Base-by-base conservation (phyloP, 176 grass and related monocot species). In the Olyra latifolia region DNA sequence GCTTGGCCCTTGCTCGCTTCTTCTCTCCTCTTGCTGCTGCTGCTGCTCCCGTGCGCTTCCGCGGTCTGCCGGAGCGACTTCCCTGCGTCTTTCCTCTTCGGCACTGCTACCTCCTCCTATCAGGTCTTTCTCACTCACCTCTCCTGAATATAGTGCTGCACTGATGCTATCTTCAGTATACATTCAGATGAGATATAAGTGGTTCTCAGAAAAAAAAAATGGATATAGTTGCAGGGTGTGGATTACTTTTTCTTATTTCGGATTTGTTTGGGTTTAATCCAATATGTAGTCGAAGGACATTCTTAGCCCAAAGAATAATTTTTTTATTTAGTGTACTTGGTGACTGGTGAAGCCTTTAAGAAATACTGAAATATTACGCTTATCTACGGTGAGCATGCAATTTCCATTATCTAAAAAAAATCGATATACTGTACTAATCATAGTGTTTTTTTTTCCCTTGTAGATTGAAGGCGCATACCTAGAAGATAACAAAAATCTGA, bases 381-480 rank as follows among this genome's bases (percentile, higher is more conserved):
- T n/a, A n/a, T n/a, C n/a, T n/a, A n/a, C n/a, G n/a, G n/a, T n/a
- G n/a, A n/a, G n/a, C n/a, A n/a, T n/a, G n/a, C n/a, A n/a, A n/a
- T n/a, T n/a, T n/a, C n/a, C n/a, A n/a, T n/a, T n/a, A n/a, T n/a
- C n/a, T n/a, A n/a, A n/a, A n/a, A 54, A 54, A 17, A 65, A 16
- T 65, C 0, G 62, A 40, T 15, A 41, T 66, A 20, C 32, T 19
- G 62, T 41, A 6, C 29, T n/a, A 39, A 66, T 11, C 27, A 15
- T 8, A 66, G 11, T 77, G 19, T 22, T n/a, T 58, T 75, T 41
- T 63, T 43, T 0, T n/a, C n/a, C n/a, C n/a, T 15, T 28, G 0
- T 44, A 91, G 92, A 85, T 94, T 28, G 92, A 94, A 91, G 89
- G 89, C 42, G 89, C 92, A 14, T 87, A 87, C 58, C 61, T 87